These are phyloP conservation scores for Mycosarcoma mackinlayi DNA, from an alignment of 1,284 basidiomycete species.

Conservation along the genomic window DNA sequence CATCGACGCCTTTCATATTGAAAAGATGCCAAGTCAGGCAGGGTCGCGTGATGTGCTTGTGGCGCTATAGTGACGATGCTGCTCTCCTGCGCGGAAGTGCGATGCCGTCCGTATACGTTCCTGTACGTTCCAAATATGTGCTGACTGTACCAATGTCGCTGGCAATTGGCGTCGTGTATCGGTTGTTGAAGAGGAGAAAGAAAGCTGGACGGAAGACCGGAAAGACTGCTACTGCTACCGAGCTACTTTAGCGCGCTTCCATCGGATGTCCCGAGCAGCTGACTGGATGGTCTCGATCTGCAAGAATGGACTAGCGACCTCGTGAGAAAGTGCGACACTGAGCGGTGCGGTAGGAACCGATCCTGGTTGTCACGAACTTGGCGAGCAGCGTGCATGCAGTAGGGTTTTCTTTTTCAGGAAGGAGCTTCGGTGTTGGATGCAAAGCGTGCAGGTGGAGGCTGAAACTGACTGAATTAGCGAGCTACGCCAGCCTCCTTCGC, in stretches of 20 bases:
- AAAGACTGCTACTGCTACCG: too few species aligned
- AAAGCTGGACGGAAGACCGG: too few species aligned
- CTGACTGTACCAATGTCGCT: too few species aligned
- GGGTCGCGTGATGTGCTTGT: not conserved
- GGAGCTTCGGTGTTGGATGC: constrained; percentile 29
- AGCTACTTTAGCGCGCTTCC: too few species aligned
- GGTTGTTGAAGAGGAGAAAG: too few species aligned
- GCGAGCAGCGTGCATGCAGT: constrained; percentile 15
- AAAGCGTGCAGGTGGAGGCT: constrained; percentile 22
- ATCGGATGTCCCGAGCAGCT: constrained; percentile 5
- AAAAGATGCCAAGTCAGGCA: not conserved
- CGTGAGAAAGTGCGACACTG: not conserved
- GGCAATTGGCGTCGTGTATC: too few species aligned
- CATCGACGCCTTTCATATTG: not conserved
- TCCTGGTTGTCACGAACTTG: constrained; percentile 6
- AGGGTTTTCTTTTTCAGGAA: constrained; percentile 21
- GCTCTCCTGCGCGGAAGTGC: too few species aligned
- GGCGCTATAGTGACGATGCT: too few species aligned
- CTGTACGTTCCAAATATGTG: too few species aligned
- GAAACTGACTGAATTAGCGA: not conserved
- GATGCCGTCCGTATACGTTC: too few species aligned
- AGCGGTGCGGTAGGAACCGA: not conserved
- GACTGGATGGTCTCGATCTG: not conserved
- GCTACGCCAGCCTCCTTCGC: not conserved
- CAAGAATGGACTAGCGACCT: not conserved